A percentile compares a stretch with the other conserved stretches of the same genome.
phyloP scores from a whole-genome alignment of 768 basidiomycete genomes.

The Hericium alpestre region DNA sequence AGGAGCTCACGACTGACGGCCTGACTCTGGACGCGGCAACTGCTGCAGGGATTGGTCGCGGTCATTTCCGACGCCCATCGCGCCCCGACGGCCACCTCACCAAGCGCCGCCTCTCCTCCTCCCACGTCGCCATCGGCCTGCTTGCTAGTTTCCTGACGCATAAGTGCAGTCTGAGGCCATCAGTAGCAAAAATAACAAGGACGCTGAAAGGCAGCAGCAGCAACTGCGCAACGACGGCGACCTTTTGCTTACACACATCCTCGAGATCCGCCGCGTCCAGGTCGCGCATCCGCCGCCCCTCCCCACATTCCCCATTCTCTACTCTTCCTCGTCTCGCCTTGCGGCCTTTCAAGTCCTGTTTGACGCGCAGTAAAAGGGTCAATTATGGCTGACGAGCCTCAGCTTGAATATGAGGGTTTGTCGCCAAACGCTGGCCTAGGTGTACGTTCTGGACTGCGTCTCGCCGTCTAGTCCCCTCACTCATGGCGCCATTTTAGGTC shows the following conservation, averaged over 20 bases:
- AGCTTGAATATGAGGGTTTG: conserved; percentile 54
- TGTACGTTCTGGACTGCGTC: conserved; percentile 28
- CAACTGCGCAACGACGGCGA: no score
- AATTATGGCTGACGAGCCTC: conserved; percentile 30
- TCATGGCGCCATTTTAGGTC: conserved; percentile 37
- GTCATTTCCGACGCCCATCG: conserved; percentile 1
- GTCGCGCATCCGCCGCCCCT: background rate
- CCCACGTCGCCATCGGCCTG: background rate
- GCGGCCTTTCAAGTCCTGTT: background rate
- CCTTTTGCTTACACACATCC: no score
- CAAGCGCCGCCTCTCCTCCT: background rate
- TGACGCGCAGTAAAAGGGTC: background rate
- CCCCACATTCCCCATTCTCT: background rate
- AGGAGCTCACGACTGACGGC: no score
- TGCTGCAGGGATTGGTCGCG: background rate
- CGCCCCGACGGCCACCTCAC: conserved; percentile 1
- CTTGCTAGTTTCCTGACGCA: no score
- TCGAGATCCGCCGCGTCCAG: background rate
- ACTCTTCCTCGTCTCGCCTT: background rate
- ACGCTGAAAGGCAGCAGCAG: no score
- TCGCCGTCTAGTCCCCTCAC: conserved; percentile 7
- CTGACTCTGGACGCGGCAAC: no score
- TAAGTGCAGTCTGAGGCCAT: no score
- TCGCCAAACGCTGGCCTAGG: conserved; percentile 73
- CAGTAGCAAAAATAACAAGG: no score